phyloP scores from a whole-genome alignment of 192 early-diverging fungal species.

The Coemansia umbellata region DNA sequence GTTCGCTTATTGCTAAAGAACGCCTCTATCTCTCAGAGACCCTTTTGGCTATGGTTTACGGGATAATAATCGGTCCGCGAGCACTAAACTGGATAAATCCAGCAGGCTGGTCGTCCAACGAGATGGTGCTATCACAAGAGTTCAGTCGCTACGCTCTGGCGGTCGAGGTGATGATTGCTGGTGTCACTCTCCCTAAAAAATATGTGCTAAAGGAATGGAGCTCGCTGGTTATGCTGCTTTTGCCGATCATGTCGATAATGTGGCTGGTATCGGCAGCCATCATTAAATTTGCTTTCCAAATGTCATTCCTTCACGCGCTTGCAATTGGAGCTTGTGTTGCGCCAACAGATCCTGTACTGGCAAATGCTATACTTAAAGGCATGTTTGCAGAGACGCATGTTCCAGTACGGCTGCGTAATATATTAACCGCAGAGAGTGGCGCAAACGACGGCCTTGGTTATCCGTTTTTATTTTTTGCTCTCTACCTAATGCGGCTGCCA shows the following conservation, averaged over 20 bases:
- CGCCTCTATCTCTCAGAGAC: constrained; percentile 70
- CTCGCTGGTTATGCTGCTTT: constrained; percentile 64
- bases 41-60: constrained; percentile 77
- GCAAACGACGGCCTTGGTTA: constrained; percentile 87
- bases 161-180: constrained; percentile 83
- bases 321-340: constrained; percentile 79
- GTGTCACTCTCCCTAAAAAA: constrained; percentile 73
- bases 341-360: constrained; percentile 92
- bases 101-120: constrained; percentile 49
- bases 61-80: constrained; percentile 79
- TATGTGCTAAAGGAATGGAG: constrained; percentile 66
- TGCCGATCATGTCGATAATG: constrained; percentile 80
- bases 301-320: constrained; percentile 63
- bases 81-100: constrained; percentile 72
- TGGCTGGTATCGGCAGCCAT: constrained; percentile 68
- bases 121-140: constrained; percentile 60
- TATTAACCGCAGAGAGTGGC: constrained; percentile 75
- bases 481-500: constrained; percentile 60
- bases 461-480: constrained; percentile 76
- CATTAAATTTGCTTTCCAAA: constrained; percentile 56
- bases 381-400: constrained; percentile 90
- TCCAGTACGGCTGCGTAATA: constrained; percentile 66
- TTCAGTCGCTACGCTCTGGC: constrained; percentile 76
- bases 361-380: constrained; percentile 92
- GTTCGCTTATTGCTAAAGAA: constrained; percentile 66